Base-by-base conservation (phyloP, 805 yeast species). In the Kluyveromyces starmeri region DNA sequence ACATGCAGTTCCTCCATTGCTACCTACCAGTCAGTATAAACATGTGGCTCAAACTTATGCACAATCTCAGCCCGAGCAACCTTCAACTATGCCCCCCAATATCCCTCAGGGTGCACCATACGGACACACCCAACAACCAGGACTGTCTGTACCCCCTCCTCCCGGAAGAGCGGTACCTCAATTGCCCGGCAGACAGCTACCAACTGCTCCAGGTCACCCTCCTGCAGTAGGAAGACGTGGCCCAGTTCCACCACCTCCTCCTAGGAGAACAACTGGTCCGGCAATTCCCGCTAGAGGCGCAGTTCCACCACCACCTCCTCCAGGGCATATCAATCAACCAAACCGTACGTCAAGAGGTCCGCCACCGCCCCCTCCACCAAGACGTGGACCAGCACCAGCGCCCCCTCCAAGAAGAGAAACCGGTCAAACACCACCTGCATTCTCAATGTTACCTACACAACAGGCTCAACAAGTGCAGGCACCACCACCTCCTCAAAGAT, bases 331-430 rank as follows among this genome's bases (percentile, higher is more conserved):
- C 18, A 18, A 16, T 15, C 31, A 28, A 17, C 22, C 15, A 3
- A 20, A 5, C 16, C 25, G 37, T 42, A 24, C 34, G 32, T 27
- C 46, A 32, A 14, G 34, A 18, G 26, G 31, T 9, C 45, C 43
- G 20, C 50, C 55, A 20, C 53, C 51, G 5, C 47, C 40, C 11
- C 51, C 52, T 6, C 51, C 48, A 22, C 40, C 52, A 8, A 46
- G 48, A 27, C 46, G 47, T 14, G 47, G 28, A 9, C 46, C 45
- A 12, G 45, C 42, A 12, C 54, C 49, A 7, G 48, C 48, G 17
- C 49, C 46, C 3, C 52, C 51, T 15, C 51, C 48, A 14, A 46
- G 45, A 20, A 42, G 48, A 27, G 12, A 13, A n/a, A 28, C 32
- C 19, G 22, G 35, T 10, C 19, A 25, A 26, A 31, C 32, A 15